These are phyloP conservation scores for Lodderomyces oxycetoniae DNA, from an alignment of 1,139 yeast genomes.

Conservation along the genomic window DNA sequence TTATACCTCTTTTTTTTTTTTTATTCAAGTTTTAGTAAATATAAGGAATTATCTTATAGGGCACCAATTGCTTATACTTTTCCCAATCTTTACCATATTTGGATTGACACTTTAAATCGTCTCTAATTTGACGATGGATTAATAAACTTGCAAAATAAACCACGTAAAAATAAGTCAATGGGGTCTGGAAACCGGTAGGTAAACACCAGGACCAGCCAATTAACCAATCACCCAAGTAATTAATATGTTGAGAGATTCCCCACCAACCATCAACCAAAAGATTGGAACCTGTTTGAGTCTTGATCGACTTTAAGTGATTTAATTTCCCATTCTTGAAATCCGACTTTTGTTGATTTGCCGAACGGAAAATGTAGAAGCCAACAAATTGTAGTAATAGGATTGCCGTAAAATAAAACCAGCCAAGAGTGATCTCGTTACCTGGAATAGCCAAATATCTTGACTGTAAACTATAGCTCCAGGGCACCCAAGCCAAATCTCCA, in stretches of 20 bases:
- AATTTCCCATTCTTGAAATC: constrained; percentile 77
- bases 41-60: constrained; percentile 86
- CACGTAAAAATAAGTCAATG: constrained; percentile 83
- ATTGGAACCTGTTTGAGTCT: constrained; percentile 73
- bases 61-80: constrained; percentile 73
- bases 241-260: constrained; percentile 88
- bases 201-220: constrained; percentile 91
- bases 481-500: constrained; percentile 93
- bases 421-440: constrained; percentile 54
- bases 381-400: constrained; percentile 40
- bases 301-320: constrained; percentile 56
- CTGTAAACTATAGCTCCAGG: constrained; percentile 86
- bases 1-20: neutral
- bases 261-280: constrained; percentile 93
- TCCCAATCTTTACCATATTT: constrained; percentile 88
- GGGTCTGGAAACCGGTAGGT: constrained; percentile 78
- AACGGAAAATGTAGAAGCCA: constrained; percentile 81
- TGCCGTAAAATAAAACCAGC: constrained; percentile 32
- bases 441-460: constrained; percentile 68
- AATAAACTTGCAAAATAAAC: constrained; percentile 76
- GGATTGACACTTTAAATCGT: constrained; percentile 81
- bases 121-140: constrained; percentile 85
- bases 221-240: constrained; percentile 93
- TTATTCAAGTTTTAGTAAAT: constrained; percentile 47
- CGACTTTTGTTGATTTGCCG: constrained; percentile 81